A percentile compares a stretch with the other conserved stretches of the same genome.
Evolutionary conservation across 129 eudicot species (phyloP).

Genomic region (Escallonia herrerae): DNA sequence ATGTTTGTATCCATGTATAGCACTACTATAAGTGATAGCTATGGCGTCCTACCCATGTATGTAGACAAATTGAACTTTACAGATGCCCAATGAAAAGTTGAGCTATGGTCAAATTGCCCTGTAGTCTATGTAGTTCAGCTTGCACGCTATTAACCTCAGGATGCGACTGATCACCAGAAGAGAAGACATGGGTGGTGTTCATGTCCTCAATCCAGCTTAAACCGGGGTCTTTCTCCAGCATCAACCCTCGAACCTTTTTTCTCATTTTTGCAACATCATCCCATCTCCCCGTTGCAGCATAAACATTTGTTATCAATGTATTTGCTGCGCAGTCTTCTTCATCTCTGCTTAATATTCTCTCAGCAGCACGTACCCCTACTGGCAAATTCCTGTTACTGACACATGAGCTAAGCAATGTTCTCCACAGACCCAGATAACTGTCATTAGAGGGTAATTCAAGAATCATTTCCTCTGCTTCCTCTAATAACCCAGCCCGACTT

Average conservation of each 20-base stretch:
- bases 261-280: slow-evolving; percentile 54
- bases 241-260: slow-evolving; percentile 39
- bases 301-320: slow-evolving; percentile 44
- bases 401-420: slow-evolving; percentile 60
- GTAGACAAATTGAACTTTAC: too few relatives aligned
- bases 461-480: slow-evolving; percentile 61
- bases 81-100: too few relatives aligned
- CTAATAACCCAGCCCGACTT: slow-evolving; percentile 65
- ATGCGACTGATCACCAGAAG: slow-evolving; percentile 64
- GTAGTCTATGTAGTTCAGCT: slow-evolving; percentile 34
- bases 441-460: slow-evolving; percentile 25
- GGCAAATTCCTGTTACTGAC: slow-evolving; percentile 34
- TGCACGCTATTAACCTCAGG: slow-evolving; percentile 31
- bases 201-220: slow-evolving; percentile 67
- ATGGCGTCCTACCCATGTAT: too few relatives aligned
- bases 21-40: too few relatives aligned
- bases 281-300: slow-evolving; percentile 61
- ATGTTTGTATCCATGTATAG: too few relatives aligned
- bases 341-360: slow-evolving; percentile 26
- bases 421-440: slow-evolving; percentile 54
- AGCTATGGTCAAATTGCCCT: slow-evolving; percentile 25
- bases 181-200: slow-evolving; percentile 40
- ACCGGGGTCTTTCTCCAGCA: slow-evolving; percentile 59
- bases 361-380: slow-evolving; percentile 57
- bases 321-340: slow-evolving; percentile 49